Evolutionary conservation across 495 filamentous ascomycete species (phyloP).

Genomic region (Penicillium atrosanguineum): DNA sequence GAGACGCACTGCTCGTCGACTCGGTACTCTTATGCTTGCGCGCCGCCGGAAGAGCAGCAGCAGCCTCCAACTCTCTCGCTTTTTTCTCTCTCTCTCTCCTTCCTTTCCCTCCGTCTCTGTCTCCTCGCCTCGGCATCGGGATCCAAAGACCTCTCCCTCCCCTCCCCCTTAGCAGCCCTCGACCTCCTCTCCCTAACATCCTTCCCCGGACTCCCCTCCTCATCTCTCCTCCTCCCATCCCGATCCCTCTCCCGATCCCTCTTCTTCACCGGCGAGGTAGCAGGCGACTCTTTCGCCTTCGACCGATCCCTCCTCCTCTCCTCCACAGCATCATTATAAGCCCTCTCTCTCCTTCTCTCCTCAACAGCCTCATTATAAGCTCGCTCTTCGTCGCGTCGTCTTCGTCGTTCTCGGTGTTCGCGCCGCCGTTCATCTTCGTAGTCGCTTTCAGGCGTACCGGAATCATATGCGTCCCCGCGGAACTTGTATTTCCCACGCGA

Average conservation of each 20-base stretch:
- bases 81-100: constrained; percentile 16
- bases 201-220: constrained; percentile 22
- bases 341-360: constrained; percentile 20
- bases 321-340: constrained; percentile 16
- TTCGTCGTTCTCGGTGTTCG: not conserved
- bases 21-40: constrained; percentile 41
- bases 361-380: constrained; percentile 1
- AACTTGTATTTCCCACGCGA: constrained; percentile 23
- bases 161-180: not conserved
- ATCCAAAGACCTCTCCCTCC: constrained; percentile 10
- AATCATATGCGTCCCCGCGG: constrained; percentile 25
- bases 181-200: constrained; percentile 16
- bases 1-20: constrained; percentile 39
- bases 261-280: constrained; percentile 33
- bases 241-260: constrained; percentile 29
- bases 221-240: constrained; percentile 20
- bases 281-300: constrained; percentile 36
- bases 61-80: constrained; percentile 15
- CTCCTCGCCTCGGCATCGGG: constrained; percentile 16
- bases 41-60: constrained; percentile 11
- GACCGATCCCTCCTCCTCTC: constrained; percentile 27
- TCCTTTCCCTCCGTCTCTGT: constrained; percentile 17
- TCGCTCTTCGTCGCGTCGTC: constrained; percentile 14
- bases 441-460: constrained; percentile 4
- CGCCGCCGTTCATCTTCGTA: not conserved